phyloP scores from a whole-genome alignment of 305 asterid genomes.

The Coffea humblotiana region DNA sequence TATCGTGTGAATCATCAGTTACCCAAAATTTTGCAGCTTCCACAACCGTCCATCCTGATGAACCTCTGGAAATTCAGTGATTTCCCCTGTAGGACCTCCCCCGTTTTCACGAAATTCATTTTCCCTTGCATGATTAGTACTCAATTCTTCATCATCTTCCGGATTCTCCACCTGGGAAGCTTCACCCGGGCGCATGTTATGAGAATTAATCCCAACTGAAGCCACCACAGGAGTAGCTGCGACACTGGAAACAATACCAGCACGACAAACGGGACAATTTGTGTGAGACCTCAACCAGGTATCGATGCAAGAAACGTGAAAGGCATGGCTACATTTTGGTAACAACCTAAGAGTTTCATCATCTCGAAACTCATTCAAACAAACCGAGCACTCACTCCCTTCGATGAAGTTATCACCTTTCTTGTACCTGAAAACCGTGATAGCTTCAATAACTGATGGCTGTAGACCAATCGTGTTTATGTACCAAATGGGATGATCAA shows the following conservation, averaged over 20 bases:
- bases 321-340: constrained; percentile 44
- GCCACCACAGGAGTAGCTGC: constrained; percentile 5
- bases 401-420: constrained; percentile 27
- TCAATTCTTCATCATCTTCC: background rate
- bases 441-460: constrained; percentile 31
- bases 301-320: constrained; percentile 41
- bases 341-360: constrained; percentile 35
- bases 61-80: constrained; percentile 5
- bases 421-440: constrained; percentile 34
- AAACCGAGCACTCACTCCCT: constrained; percentile 36
- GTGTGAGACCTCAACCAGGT: constrained; percentile 46
- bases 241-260: constrained; percentile 18
- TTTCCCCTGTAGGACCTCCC: constrained; percentile 10
- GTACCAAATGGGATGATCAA: constrained; percentile 44
- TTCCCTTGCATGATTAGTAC: background rate
- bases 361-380: constrained; percentile 34
- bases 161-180: constrained; percentile 9
- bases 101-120: constrained; percentile 1
- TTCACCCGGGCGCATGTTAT: background rate
- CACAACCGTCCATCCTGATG: background rate
- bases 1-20: background rate
- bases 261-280: constrained; percentile 43
- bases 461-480: constrained; percentile 40
- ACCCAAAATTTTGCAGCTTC: background rate
- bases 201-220: constrained; percentile 1